Conservation (phyloP, 805 yeast genomes). For the Wickerhamiella azyma region DNA sequence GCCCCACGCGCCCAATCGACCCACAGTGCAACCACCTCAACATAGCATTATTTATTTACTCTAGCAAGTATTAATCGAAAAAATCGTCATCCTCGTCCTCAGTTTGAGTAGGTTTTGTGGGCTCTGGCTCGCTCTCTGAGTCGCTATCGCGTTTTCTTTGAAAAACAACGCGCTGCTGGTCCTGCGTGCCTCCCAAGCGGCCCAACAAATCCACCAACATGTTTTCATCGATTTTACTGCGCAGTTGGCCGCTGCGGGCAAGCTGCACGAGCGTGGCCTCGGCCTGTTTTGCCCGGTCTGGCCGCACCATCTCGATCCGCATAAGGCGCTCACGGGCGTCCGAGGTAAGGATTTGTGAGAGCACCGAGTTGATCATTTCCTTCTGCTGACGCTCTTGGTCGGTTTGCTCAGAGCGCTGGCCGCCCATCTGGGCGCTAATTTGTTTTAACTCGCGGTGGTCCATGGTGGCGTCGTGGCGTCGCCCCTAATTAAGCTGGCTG, state of each 20-base stretch:
- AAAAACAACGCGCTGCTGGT: constrained; percentile 26
- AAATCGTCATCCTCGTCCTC: constrained; percentile 28
- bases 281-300: constrained; percentile 81
- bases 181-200: constrained; percentile 51
- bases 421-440: constrained; percentile 81
- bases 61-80: constrained; percentile 27
- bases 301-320: constrained; percentile 76
- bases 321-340: constrained; percentile 78
- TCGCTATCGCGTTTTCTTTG: constrained; percentile 35
- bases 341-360: constrained; percentile 64
- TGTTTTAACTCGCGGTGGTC: constrained; percentile 53
- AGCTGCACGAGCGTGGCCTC: constrained; percentile 64
- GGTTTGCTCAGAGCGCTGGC: constrained; percentile 33
- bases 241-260: constrained; percentile 63
- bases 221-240: constrained; percentile 59
- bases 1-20: too few relatives aligned
- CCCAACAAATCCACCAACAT: constrained; percentile 76
- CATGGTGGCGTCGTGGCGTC: not conserved
- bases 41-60: not conserved
- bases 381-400: constrained; percentile 19
- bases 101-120: not conserved
- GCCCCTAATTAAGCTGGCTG: not conserved
- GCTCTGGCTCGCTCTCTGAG: not conserved
- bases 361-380: constrained; percentile 29
- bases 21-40: too few relatives aligned